Percentiles rank a stretch among this genome's conserved stretches.
These are phyloP conservation scores for Epicoccum sorghinum DNA, from an alignment of 2,329 filamentous ascomycete genomes.

Conservation along the genomic window DNA sequence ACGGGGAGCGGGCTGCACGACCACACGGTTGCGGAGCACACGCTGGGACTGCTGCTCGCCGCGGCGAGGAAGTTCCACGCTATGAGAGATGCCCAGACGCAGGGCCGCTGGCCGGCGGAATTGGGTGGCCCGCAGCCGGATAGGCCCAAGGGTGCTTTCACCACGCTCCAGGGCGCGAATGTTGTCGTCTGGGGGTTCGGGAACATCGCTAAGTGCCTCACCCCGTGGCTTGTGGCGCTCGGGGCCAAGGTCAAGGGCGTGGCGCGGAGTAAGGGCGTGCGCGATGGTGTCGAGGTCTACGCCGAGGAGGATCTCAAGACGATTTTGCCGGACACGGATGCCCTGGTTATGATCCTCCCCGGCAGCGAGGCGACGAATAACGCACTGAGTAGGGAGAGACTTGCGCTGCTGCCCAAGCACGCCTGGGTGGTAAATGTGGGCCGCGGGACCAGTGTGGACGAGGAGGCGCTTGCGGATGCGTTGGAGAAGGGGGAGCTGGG, in stretches of 20 bases:
- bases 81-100: constrained; percentile 67
- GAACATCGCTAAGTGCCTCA: constrained; percentile 68
- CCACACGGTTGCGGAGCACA: constrained; percentile 68
- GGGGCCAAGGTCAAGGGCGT: constrained; percentile 66
- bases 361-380: constrained; percentile 66
- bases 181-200: constrained; percentile 70
- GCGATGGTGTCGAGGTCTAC: constrained; percentile 64
- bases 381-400: constrained; percentile 62
- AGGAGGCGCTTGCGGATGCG: constrained; percentile 69
- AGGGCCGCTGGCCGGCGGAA: constrained; percentile 64
- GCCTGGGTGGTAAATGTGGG: constrained; percentile 78
- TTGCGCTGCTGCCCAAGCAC: constrained; percentile 66
- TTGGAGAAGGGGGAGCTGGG: constrained; percentile 71
- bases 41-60: constrained; percentile 63
- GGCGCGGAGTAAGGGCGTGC: constrained; percentile 62
- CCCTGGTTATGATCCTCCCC: constrained; percentile 62
- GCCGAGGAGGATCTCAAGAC: constrained; percentile 62
- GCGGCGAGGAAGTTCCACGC: constrained; percentile 64
- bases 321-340: constrained; percentile 65
- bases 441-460: constrained; percentile 76
- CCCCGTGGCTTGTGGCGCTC: constrained; percentile 60
- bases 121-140: constrained; percentile 67
- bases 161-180: constrained; percentile 64
- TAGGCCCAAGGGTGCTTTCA: constrained; percentile 62
- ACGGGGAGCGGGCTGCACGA: constrained; percentile 70